These are phyloP conservation scores for Pogostemon cablin DNA, from an alignment of 257 asterid species.

Conservation along the genomic window DNA sequence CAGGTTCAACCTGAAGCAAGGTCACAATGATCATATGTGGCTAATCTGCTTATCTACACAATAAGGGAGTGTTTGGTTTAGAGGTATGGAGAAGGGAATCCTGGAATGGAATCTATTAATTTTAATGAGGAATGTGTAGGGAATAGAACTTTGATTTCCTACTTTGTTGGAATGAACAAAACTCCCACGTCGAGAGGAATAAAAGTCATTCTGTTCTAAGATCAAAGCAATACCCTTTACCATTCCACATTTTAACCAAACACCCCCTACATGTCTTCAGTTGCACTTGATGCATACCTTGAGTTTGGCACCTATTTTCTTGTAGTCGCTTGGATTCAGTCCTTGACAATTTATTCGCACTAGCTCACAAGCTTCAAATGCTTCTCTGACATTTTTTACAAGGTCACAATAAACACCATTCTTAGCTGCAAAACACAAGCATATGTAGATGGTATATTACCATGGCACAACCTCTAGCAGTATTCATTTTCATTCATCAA, in stretches of 20 bases:
- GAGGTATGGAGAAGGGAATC: too few species aligned
- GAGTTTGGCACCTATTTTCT: conserved; percentile 91
- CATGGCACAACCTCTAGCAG: conserved; percentile 9
- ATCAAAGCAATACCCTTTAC: too few species aligned
- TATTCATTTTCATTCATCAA: conserved; percentile 23
- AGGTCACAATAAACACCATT: conserved; percentile 83
- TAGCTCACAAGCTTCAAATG: conserved; percentile 92
- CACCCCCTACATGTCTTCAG: not conserved
- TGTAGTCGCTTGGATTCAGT: conserved; percentile 77
- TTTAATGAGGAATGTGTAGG: too few species aligned
- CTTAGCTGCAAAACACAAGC: conserved; percentile 64
- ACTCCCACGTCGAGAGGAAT: too few species aligned
- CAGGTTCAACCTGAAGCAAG: not conserved
- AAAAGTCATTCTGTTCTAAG: too few species aligned
- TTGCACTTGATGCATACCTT: conserved; percentile 47
- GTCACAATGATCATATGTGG: not conserved
- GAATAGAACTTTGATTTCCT: too few species aligned
- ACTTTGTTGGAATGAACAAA: too few species aligned
- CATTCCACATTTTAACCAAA: not conserved
- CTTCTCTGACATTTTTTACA: conserved; percentile 74
- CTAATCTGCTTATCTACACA: too few species aligned
- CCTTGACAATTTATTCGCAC: conserved; percentile 90
- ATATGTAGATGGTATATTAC: conserved; percentile 23
- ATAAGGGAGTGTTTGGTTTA: too few species aligned
- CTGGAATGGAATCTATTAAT: too few species aligned